Evolutionary conservation across 2,329 filamentous ascomycete genomes (phyloP).

Genomic region (Pseudopyricularia cyperi): DNA sequence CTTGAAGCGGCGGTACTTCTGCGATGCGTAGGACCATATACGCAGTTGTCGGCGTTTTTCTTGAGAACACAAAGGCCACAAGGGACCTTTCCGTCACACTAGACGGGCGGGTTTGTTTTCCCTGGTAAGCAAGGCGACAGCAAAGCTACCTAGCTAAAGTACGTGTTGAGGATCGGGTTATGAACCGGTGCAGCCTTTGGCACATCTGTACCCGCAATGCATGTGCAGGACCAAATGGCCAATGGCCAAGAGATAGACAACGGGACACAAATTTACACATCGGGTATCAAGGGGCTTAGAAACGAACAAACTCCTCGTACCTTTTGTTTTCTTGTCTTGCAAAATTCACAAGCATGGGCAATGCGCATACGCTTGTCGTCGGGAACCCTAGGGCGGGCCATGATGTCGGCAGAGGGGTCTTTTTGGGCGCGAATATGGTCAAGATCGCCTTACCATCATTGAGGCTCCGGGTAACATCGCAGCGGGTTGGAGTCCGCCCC

Average conservation of each 20-base stretch:
- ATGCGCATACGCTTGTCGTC: slow-evolving; percentile 50
- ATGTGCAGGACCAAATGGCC: too few relatives aligned
- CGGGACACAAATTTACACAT: not conserved
- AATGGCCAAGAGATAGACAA: not conserved
- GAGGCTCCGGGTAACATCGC: not conserved
- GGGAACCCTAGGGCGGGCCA: slow-evolving; percentile 42
- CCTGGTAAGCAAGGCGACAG: not conserved
- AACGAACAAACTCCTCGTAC: slow-evolving; percentile 11
- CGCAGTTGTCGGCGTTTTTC: slow-evolving; percentile 3
- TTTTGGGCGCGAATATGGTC: not conserved
- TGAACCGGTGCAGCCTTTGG: too few relatives aligned
- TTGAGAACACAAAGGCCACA: slow-evolving; percentile 1
- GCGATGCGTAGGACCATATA: not conserved
- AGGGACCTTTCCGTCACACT: slow-evolving; percentile 2
- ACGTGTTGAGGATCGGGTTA: too few relatives aligned
- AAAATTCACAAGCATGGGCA: slow-evolving; percentile 50
- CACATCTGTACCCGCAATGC: too few relatives aligned
- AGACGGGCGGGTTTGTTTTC: not conserved
- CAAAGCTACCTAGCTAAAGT: not conserved
- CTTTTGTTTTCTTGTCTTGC: slow-evolving; percentile 56
- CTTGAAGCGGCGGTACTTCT: not conserved
- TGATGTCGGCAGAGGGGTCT: slow-evolving; percentile 4
- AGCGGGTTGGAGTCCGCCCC: not conserved
- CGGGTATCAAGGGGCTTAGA: not conserved
- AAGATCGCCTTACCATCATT: not conserved